phyloP scores from a whole-genome alignment of 2,329 filamentous ascomycete species.

The Colletotrichum sp. region DNA sequence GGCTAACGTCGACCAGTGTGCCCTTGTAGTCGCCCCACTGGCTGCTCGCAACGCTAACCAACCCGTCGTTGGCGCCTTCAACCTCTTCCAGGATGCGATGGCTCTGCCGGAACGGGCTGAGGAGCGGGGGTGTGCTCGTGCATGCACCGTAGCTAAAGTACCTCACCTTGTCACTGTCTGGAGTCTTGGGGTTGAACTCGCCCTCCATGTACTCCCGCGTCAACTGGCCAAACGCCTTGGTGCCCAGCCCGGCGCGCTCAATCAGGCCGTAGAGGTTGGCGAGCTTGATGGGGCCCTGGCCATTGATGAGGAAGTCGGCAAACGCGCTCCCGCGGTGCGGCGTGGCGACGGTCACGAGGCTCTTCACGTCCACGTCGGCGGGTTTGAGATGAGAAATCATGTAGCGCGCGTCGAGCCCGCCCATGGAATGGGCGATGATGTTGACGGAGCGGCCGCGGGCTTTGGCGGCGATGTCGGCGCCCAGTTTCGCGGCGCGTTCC shows the following conservation, averaged over 20 bases:
- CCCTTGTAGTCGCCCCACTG: slow-evolving; percentile 69
- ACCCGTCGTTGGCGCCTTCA: slow-evolving; percentile 69
- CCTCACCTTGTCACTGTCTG: slow-evolving; percentile 55
- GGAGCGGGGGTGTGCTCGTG: slow-evolving; percentile 58
- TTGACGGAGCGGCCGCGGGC: slow-evolving; percentile 67
- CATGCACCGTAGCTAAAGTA: slow-evolving; percentile 70
- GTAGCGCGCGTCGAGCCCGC: slow-evolving; percentile 68
- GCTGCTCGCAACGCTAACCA: slow-evolving; percentile 70
- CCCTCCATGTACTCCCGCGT: slow-evolving; percentile 62
- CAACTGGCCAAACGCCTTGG: slow-evolving; percentile 65
- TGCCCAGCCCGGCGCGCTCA: slow-evolving; percentile 57
- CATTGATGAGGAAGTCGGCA: slow-evolving; percentile 58
- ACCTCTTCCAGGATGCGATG: slow-evolving; percentile 51
- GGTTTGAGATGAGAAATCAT: slow-evolving; percentile 65
- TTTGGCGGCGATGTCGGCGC: slow-evolving; percentile 53
- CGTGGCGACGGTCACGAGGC: slow-evolving; percentile 60
- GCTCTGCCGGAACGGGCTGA: slow-evolving; percentile 66
- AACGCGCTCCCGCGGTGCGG: slow-evolving; percentile 60
- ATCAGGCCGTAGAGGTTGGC: slow-evolving; percentile 61
- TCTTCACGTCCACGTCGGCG: slow-evolving; percentile 49
- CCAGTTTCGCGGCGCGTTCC: slow-evolving; percentile 63
- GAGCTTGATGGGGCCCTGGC: slow-evolving; percentile 50
- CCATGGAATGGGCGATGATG: slow-evolving; percentile 76
- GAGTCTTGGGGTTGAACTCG: slow-evolving; percentile 63
- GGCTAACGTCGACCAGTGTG: slow-evolving; percentile 65